Conservation (phyloP, 495 filamentous ascomycete species). For the Delitschia confertaspora region DNA sequence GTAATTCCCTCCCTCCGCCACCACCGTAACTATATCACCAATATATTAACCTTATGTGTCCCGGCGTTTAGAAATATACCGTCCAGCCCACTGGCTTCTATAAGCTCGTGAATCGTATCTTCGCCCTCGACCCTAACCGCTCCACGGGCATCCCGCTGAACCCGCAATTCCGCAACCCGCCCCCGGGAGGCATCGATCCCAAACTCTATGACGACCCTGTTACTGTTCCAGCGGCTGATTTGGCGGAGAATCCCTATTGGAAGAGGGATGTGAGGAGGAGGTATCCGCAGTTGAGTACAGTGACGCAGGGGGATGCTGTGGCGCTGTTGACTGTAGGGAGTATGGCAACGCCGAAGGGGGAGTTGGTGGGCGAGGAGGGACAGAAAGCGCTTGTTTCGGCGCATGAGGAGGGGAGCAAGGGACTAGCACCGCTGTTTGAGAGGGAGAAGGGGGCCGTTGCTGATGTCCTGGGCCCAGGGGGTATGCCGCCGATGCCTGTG, state of each 20-base stretch:
- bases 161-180: constrained; percentile 80
- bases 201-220: constrained; percentile 78
- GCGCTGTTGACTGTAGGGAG: constrained; percentile 79
- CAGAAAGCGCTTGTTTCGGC: constrained; percentile 68
- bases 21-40: too few species aligned
- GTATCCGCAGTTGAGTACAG: constrained; percentile 74
- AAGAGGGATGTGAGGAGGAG: constrained; percentile 79
- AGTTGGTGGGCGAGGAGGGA: constrained; percentile 74
- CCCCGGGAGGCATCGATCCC: constrained; percentile 73
- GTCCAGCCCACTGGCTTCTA: constrained; percentile 85
- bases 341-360: constrained; percentile 67
- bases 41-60: neutral
- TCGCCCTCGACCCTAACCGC: constrained; percentile 80
- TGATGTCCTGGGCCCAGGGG: constrained; percentile 60
- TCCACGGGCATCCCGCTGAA: constrained; percentile 89
- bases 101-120: constrained; percentile 66
- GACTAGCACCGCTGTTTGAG: constrained; percentile 63
- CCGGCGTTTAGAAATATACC: constrained; percentile 82
- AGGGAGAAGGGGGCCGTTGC: constrained; percentile 52
- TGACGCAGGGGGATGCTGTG: constrained; percentile 78
- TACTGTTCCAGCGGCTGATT: constrained; percentile 82
- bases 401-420: constrained; percentile 66
- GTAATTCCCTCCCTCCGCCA: neutral
- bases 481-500: constrained; percentile 75
- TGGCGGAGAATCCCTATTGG: constrained; percentile 98